Conservation (phyloP, 2,329 filamentous ascomycete species). For the Grosmannia penicillata region DNA sequence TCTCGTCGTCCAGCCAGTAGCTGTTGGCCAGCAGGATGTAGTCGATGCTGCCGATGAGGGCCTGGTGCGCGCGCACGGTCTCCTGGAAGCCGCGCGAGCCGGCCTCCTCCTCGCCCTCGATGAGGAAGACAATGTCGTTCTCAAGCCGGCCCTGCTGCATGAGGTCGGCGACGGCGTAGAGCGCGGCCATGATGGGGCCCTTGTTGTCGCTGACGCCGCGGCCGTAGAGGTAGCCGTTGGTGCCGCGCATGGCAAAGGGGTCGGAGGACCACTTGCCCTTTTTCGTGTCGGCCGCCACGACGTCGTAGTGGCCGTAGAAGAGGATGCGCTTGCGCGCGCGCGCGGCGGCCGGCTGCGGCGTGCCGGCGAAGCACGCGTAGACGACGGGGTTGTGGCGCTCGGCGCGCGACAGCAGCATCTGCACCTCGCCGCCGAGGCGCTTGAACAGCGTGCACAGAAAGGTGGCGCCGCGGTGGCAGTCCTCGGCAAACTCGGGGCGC, state of each 20-base stretch:
- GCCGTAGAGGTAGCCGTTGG: constrained; percentile 87
- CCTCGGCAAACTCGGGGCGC: constrained; percentile 69
- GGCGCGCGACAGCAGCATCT: constrained; percentile 76
- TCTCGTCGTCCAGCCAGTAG: constrained; percentile 95
- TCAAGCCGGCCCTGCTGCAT: constrained; percentile 69
- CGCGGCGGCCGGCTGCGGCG: constrained; percentile 31
- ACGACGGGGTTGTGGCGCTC: constrained; percentile 76
- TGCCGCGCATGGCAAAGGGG: constrained; percentile 77
- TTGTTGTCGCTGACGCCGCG: constrained; percentile 98
- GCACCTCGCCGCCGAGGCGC: constrained; percentile 75
- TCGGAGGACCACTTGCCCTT: constrained; percentile 74
- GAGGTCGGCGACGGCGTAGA: constrained; percentile 86
- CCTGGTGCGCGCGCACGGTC: constrained; percentile 65
- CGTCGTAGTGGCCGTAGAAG: constrained; percentile 97
- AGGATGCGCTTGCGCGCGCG: constrained; percentile 68
- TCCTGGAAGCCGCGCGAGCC: constrained; percentile 84
- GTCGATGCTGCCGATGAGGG: constrained; percentile 76
- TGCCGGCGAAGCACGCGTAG: constrained; percentile 73
- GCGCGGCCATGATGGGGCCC: constrained; percentile 81
- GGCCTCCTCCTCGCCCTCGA: constrained; percentile 93
- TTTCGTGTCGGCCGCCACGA: constrained; percentile 77
- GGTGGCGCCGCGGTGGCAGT: constrained; percentile 83
- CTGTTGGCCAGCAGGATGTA: constrained; percentile 94
- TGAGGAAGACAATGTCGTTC: constrained; percentile 83
- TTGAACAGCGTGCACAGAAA: constrained; percentile 86